These are phyloP conservation scores for Trichoderma parareesei DNA, from an alignment of 495 filamentous ascomycete genomes.

Conservation along the genomic window DNA sequence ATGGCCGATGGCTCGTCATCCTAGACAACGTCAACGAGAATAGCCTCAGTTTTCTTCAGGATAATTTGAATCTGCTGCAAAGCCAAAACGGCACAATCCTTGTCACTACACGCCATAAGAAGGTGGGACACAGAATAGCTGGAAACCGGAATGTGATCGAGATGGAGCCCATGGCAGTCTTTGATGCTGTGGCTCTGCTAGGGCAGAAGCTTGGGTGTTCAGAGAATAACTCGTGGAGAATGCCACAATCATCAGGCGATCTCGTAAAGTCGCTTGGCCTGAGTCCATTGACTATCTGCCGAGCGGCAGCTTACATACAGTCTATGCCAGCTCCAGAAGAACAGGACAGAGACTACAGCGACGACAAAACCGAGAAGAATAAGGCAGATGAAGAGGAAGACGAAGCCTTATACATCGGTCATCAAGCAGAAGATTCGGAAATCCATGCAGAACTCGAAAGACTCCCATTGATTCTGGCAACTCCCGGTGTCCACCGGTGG, in stretches of 20 bases:
- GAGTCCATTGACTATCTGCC: slow-evolving; percentile 40
- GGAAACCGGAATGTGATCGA: slow-evolving; percentile 13
- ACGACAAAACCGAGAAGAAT: no score
- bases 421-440: background rate
- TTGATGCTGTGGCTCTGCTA: slow-evolving; percentile 20
- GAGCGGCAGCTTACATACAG: slow-evolving; percentile 42
- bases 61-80: slow-evolving; percentile 26
- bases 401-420: no score
- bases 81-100: slow-evolving; percentile 28
- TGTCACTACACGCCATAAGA: slow-evolving; percentile 32
- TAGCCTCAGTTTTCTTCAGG: slow-evolving; percentile 29
- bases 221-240: background rate
- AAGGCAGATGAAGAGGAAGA: no score
- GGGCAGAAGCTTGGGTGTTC: slow-evolving; percentile 4
- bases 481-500: no score
- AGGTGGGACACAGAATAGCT: slow-evolving; percentile 21
- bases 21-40: slow-evolving; percentile 43
- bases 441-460: background rate
- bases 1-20: slow-evolving; percentile 40
- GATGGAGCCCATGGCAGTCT: slow-evolving; percentile 27
- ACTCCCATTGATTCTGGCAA: no score
- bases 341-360: no score
- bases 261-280: slow-evolving; percentile 22
- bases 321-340: no score
- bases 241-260: background rate